phyloP scores from a whole-genome alignment of 169 alveolate genomes.

The Amoebophrya sp. region DNA sequence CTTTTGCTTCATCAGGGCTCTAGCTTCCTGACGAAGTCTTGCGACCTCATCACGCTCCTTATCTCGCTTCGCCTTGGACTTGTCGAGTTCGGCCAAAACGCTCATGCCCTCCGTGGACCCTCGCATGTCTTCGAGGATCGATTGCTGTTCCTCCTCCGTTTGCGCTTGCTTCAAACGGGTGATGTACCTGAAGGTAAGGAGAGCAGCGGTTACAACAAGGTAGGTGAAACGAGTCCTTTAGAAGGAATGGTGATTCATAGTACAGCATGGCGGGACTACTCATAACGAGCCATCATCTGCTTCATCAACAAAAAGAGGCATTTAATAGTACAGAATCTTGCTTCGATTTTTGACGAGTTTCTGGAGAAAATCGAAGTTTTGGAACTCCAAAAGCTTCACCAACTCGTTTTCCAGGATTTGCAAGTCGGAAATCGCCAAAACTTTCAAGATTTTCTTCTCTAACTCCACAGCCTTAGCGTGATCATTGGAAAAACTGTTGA shows the following conservation, averaged over 20 bases:
- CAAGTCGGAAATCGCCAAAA: slow-evolving; percentile 60
- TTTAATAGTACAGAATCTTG: slow-evolving; percentile 76
- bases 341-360: slow-evolving; percentile 62
- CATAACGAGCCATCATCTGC: too few species aligned
- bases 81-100: slow-evolving; percentile 69
- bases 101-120: slow-evolving; percentile 70
- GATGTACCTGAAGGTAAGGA: too few species aligned
- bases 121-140: slow-evolving; percentile 65
- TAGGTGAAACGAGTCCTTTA: too few species aligned
- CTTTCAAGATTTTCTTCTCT: slow-evolving; percentile 67
- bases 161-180: slow-evolving; percentile 79
- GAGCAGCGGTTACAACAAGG: too few species aligned
- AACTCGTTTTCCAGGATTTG: slow-evolving; percentile 86
- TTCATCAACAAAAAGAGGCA: too few species aligned
- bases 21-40: slow-evolving; percentile 5
- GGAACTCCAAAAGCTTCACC: slow-evolving; percentile 75
- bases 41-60: slow-evolving; percentile 57
- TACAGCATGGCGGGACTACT: too few species aligned
- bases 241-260: too few species aligned
- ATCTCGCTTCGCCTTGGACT: slow-evolving; percentile 58
- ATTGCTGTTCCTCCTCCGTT: slow-evolving; percentile 66
- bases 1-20: slow-evolving; percentile 45
- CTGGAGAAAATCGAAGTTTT: slow-evolving; percentile 77
- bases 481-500: slow-evolving; percentile 63
- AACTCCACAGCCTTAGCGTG: slow-evolving; percentile 72